Evolutionary conservation across 2,329 filamentous ascomycete species (phyloP).

Genomic region (Venturia aucupariae): DNA sequence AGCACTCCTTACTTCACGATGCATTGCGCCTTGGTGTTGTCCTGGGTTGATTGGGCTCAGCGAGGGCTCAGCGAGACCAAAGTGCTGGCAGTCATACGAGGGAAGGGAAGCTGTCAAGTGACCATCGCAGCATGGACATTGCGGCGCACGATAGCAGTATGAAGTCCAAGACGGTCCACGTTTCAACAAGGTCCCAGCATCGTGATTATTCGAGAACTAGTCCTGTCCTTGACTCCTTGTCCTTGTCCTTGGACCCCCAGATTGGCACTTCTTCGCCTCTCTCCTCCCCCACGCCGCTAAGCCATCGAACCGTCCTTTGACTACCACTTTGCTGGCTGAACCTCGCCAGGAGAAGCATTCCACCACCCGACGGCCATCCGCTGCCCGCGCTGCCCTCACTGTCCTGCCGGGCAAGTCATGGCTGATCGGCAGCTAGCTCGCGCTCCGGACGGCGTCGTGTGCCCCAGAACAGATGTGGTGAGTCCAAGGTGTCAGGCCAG

Average conservation of each 20-base stretch:
- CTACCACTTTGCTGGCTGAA: too few relatives aligned
- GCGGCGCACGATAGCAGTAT: not conserved
- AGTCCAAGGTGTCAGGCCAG: not conserved
- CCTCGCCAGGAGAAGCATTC: too few relatives aligned
- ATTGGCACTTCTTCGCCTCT: not conserved
- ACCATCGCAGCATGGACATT: not conserved
- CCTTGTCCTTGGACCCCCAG: not conserved
- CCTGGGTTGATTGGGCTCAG: not conserved
- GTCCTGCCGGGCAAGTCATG: too few relatives aligned
- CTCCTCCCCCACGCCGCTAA: not conserved
- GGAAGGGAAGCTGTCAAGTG: too few relatives aligned
- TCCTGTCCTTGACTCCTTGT: not conserved
- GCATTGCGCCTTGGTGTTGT: conserved; percentile 3
- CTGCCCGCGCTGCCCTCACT: too few relatives aligned
- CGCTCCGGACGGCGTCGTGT: conserved; percentile 2
- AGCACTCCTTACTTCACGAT: not conserved
- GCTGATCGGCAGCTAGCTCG: conserved; percentile 1
- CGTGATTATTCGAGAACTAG: not conserved
- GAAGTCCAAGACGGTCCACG: not conserved
- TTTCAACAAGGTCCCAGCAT: not conserved
- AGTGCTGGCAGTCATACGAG: too few relatives aligned
- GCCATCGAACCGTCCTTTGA: not conserved
- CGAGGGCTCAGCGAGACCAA: not conserved
- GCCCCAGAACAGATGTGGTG: not conserved
- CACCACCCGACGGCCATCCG: too few relatives aligned